Percentiles rank a stretch among this genome's conserved stretches.
Evolutionary conservation across 257 asterid genomes (phyloP).

Genomic region (Nicotiana attenuata): DNA sequence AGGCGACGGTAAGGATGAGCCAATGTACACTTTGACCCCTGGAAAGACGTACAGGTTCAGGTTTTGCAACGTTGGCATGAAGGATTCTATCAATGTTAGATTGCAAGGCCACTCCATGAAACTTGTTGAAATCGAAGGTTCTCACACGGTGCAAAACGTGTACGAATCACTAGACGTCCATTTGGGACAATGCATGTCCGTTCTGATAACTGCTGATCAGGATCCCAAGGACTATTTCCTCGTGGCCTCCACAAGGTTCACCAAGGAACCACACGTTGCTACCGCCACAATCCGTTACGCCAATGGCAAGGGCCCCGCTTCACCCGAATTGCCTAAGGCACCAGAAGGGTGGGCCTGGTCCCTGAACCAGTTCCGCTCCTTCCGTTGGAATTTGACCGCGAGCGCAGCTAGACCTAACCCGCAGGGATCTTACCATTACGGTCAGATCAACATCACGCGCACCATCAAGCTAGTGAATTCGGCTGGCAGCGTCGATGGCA

Average conservation of each 20-base stretch:
- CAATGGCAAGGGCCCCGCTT: constrained; percentile 33
- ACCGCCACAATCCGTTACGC: constrained; percentile 34
- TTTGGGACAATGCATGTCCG: constrained; percentile 46
- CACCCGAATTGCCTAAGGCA: constrained; percentile 27
- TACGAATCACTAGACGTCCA: constrained; percentile 56
- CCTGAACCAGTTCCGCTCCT: constrained; percentile 41
- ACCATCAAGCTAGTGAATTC: constrained; percentile 51
- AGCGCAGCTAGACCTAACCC: constrained; percentile 88
- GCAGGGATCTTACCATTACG: constrained; percentile 76
- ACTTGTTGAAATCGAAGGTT: constrained; percentile 32
- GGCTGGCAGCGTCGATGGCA: constrained; percentile 34
- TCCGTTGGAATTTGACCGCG: constrained; percentile 65
- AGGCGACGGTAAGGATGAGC: constrained; percentile 27
- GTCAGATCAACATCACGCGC: constrained; percentile 58
- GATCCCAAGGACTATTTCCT: constrained; percentile 38
- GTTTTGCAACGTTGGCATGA: constrained; percentile 18
- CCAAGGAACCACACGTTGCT: constrained; percentile 26
- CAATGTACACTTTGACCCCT: constrained; percentile 37
- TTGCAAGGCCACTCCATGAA: background rate
- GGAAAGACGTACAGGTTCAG: constrained; percentile 44
- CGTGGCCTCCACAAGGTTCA: constrained; percentile 48
- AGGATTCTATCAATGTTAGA: background rate
- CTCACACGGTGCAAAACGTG: constrained; percentile 51
- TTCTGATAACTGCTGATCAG: constrained; percentile 42
- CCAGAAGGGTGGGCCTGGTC: constrained; percentile 63